phyloP scores from a whole-genome alignment of 108 stramenopile species.

The Cyclotella distinguenda region DNA sequence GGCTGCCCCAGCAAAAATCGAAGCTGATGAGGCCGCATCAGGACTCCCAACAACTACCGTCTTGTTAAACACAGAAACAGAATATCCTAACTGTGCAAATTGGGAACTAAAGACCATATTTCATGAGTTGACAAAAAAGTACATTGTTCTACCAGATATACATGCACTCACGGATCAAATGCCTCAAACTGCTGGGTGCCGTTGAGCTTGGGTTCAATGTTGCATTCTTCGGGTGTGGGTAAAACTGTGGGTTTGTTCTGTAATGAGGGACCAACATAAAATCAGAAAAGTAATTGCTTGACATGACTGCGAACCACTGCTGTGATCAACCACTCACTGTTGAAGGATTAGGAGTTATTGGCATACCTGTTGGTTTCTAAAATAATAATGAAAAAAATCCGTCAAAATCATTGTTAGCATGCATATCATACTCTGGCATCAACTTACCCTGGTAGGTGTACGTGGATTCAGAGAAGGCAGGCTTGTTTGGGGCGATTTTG shows the following conservation, averaged over 20 bases:
- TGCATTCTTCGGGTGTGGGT: not conserved
- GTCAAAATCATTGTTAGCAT: no score
- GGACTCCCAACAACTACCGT: constrained; percentile 1
- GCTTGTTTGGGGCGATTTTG: not conserved
- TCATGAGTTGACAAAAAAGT: not conserved
- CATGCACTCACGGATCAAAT: constrained; percentile 7
- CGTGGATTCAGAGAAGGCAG: not conserved
- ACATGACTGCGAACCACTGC: no score
- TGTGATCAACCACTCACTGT: no score
- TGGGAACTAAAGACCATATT: not conserved
- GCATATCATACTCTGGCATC: no score
- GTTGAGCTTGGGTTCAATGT: not conserved
- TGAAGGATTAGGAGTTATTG: no score
- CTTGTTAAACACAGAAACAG: constrained; percentile 7
- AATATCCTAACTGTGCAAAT: constrained; percentile 1
- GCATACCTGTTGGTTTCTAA: no score
- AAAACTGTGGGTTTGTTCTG: not conserved
- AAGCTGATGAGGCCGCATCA: not conserved
- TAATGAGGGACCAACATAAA: not conserved
- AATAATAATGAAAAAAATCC: no score
- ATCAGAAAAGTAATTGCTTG: no score
- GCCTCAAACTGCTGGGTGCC: constrained; percentile 1
- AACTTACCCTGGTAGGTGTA: not conserved
- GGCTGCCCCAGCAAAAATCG: no score
- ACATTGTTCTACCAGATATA: not conserved